Percentiles rank a stretch among this genome's conserved stretches.
Evolutionary conservation across 2,329 filamentous ascomycete genomes (phyloP).

Genomic region (Blumeria hordei): DNA sequence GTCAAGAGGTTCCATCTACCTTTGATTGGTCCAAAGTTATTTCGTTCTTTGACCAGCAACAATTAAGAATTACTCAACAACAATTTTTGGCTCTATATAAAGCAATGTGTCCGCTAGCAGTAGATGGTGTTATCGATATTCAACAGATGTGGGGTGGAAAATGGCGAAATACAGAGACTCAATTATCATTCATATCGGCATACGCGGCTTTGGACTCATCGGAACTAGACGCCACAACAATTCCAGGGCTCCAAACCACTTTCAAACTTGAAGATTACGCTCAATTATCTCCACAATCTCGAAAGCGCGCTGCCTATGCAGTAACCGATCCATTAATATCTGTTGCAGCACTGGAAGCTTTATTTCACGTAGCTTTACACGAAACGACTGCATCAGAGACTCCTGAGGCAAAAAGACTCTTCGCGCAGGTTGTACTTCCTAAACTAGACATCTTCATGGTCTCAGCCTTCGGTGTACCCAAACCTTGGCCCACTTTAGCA

Average conservation of each 20-base stretch:
- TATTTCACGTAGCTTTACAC: constrained; percentile 39
- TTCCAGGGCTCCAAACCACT: constrained; percentile 57
- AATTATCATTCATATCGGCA: constrained; percentile 79
- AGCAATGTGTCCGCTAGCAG: constrained; percentile 49
- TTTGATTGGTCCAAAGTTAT: constrained; percentile 53
- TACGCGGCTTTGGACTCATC: constrained; percentile 55
- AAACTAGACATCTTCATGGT: constrained; percentile 61
- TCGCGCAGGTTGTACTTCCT: constrained; percentile 42
- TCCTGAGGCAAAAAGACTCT: constrained; percentile 37
- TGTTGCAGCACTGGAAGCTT: constrained; percentile 51
- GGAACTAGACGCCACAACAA: constrained; percentile 61
- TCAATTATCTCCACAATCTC: constrained; percentile 32
- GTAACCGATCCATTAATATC: constrained; percentile 75
- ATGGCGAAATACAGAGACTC: constrained; percentile 70
- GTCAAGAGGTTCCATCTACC: constrained; percentile 34
- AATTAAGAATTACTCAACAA: constrained; percentile 46
- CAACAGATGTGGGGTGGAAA: constrained; percentile 72
- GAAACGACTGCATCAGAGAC: constrained; percentile 36
- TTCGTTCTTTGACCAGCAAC: constrained; percentile 55
- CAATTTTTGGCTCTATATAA: constrained; percentile 70
- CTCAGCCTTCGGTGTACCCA: constrained; percentile 51
- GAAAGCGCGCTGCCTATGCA: constrained; percentile 36
- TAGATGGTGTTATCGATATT: constrained; percentile 47
- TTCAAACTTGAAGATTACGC: constrained; percentile 44
- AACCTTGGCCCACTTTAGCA: constrained; percentile 53